A percentile compares a stretch with the other conserved stretches of the same genome.
Evolutionary conservation across 352 stramenopile genomes (phyloP).

Genomic region (Globisporangium echinulatum): DNA sequence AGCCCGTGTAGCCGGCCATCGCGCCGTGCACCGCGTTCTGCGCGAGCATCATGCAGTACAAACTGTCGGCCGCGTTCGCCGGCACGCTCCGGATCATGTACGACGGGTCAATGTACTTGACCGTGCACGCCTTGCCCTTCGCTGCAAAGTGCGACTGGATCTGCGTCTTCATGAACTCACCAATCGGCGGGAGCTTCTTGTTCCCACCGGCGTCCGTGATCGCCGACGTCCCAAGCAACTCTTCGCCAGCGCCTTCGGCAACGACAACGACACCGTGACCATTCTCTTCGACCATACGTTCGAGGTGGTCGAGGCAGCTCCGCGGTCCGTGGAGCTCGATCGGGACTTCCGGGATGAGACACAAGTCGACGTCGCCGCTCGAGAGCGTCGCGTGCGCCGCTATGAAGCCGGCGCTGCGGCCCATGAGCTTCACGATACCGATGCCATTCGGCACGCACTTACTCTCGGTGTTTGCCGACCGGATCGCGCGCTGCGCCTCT

Average conservation of each 20-base stretch:
- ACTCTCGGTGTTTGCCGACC: slow-evolving; percentile 61
- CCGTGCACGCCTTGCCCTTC: slow-evolving; percentile 81
- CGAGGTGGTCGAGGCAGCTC: slow-evolving; percentile 89
- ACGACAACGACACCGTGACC: slow-evolving; percentile 97
- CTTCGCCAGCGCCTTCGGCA: slow-evolving; percentile 54
- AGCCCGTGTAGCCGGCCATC: slow-evolving; percentile 98
- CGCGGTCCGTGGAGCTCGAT: slow-evolving; percentile 92
- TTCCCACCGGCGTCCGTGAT: slow-evolving; percentile 54
- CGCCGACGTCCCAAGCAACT: slow-evolving; percentile 48
- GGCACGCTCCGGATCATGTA: slow-evolving; percentile 96
- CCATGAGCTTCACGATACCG: slow-evolving; percentile 99
- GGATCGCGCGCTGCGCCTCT: too few relatives aligned
- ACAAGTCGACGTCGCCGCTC: slow-evolving; percentile 97
- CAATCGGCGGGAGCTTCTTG: slow-evolving; percentile 90
- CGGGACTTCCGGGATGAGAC: slow-evolving; percentile 95
- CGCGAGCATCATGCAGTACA: slow-evolving; percentile 92
- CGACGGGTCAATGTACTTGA: slow-evolving; percentile 98
- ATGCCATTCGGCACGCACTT: slow-evolving; percentile 97
- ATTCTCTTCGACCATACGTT: slow-evolving; percentile 90
- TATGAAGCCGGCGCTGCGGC: slow-evolving; percentile 82
- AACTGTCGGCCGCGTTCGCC: slow-evolving; percentile 58
- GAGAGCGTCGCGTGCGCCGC: slow-evolving; percentile 87
- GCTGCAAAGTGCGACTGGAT: slow-evolving; percentile 93
- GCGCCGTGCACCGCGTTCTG: slow-evolving; percentile 98
- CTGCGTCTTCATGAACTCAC: slow-evolving; percentile 94